Percentiles rank a stretch among this genome's conserved stretches.
Evolutionary conservation across 768 basidiomycete species (phyloP).

Genomic region (Leucosporidium creatinivorum): DNA sequence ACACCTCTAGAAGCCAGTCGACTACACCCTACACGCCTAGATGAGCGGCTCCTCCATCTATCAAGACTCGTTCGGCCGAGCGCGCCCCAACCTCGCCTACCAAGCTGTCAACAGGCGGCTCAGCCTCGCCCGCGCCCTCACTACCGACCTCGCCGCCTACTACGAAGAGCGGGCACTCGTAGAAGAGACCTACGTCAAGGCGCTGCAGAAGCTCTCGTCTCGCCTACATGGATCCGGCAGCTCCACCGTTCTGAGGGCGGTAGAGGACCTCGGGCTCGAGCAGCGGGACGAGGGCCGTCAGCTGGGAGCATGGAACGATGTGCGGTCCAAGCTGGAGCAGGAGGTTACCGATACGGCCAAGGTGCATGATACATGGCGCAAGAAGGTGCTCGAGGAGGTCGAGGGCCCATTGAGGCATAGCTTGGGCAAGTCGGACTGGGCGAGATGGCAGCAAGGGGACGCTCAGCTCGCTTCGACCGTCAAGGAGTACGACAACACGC

Average conservation of each 20-base stretch:
- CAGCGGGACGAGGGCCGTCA: neutral
- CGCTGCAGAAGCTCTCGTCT: slow-evolving; percentile 9
- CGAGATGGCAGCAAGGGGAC: slow-evolving; percentile 10
- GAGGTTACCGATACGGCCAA: slow-evolving; percentile 18
- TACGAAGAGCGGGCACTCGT: slow-evolving; percentile 31
- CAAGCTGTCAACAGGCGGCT: slow-evolving; percentile 10
- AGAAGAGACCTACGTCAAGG: slow-evolving; percentile 35
- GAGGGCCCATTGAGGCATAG: slow-evolving; percentile 14
- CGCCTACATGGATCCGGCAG: slow-evolving; percentile 12
- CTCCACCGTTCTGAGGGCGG: slow-evolving; percentile 11
- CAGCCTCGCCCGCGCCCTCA: slow-evolving; percentile 19
- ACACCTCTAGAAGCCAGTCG: no score
- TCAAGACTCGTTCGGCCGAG: slow-evolving; percentile 9
- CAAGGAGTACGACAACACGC: slow-evolving; percentile 22
- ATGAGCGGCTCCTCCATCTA: slow-evolving; percentile 8
- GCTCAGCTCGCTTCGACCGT: neutral
- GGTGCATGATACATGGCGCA: slow-evolving; percentile 22
- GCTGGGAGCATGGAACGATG: slow-evolving; percentile 1
- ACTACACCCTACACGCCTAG: no score
- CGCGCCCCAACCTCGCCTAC: slow-evolving; percentile 18
- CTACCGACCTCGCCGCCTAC: slow-evolving; percentile 25
- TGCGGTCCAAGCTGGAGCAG: slow-evolving; percentile 10
- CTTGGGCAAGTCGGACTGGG: slow-evolving; percentile 24
- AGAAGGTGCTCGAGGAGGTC: slow-evolving; percentile 15
- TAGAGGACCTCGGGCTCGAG: slow-evolving; percentile 1